Evolutionary conservation across 306 rosid species (phyloP).

Genomic region (Dryas drummondii): DNA sequence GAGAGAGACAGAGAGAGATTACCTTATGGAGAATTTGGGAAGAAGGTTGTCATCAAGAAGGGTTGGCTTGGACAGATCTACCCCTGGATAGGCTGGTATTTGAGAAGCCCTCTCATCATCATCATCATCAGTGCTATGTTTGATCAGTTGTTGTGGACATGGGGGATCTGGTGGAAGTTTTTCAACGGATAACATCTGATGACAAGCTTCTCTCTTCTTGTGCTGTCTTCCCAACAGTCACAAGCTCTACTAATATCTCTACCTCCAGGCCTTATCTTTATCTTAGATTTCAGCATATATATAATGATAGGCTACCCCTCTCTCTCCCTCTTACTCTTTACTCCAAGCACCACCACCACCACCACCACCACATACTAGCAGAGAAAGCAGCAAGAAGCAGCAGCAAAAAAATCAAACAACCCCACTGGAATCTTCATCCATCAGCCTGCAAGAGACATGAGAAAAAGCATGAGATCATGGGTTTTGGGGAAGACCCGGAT

Average conservation of each 20-base stretch:
- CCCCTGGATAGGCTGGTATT: conserved; percentile 30
- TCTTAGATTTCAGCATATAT: conserved; percentile 62
- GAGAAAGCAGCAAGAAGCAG: conserved; percentile 9
- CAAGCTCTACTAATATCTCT: conserved; percentile 41
- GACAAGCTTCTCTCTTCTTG: conserved; percentile 53
- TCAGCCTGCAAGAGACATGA: conserved; percentile 31
- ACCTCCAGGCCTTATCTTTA: conserved; percentile 39
- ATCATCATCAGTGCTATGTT: conserved; percentile 6
- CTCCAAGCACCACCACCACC: conserved; percentile 27
- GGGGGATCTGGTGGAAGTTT: conserved; percentile 56
- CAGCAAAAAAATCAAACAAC: conserved; percentile 22
- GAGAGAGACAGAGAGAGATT: background rate
- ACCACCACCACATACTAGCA: conserved; percentile 11
- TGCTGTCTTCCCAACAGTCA: conserved; percentile 48
- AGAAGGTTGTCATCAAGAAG: conserved; percentile 26
- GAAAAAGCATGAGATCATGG: conserved; percentile 27
- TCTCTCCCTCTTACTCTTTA: conserved; percentile 22
- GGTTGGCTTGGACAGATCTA: conserved; percentile 41
- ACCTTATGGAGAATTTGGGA: conserved; percentile 61
- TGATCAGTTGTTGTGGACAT: conserved; percentile 36
- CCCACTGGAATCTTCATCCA: conserved; percentile 39
- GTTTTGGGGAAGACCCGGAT: conserved; percentile 22
- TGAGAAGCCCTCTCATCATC: conserved; percentile 38
- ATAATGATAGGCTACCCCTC: conserved; percentile 25
- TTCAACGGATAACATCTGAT: conserved; percentile 72